A percentile compares a stretch with the other conserved stretches of the same genome.
Conservation (phyloP, 1,284 basidiomycete species). For the Heterobasidion occidentale region DNA sequence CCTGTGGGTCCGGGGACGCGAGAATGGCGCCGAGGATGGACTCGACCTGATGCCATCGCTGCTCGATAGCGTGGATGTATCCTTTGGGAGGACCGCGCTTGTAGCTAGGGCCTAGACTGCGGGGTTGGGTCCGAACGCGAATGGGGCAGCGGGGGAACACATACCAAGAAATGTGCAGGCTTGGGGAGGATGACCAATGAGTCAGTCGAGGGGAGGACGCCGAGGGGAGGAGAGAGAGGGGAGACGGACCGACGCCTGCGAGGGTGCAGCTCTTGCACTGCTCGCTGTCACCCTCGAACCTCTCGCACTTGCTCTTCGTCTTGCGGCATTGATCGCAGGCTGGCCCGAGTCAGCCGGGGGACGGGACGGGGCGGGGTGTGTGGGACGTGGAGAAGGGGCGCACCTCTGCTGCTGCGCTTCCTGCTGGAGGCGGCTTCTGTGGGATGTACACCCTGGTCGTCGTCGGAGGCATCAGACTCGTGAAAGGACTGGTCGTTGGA, state of each 20-base stretch:
- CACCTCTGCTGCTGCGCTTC: slow-evolving; percentile 67
- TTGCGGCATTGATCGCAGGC: slow-evolving; percentile 82
- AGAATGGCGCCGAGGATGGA: slow-evolving; percentile 74
- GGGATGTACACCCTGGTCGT: slow-evolving; percentile 27
- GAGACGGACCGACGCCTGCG: slow-evolving; percentile 46
- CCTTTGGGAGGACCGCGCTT: slow-evolving; percentile 86
- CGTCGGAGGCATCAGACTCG: slow-evolving; percentile 53
- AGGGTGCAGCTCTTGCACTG: slow-evolving; percentile 65
- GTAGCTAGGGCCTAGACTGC: slow-evolving; percentile 60
- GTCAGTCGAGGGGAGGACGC: not conserved
- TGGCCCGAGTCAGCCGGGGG: slow-evolving; percentile 17
- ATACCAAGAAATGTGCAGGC: slow-evolving; percentile 75
- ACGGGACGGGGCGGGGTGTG: not conserved
- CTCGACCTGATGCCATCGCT: slow-evolving; percentile 84
- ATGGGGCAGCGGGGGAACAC: slow-evolving; percentile 3
- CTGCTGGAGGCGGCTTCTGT: slow-evolving; percentile 31
- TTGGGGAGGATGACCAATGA: slow-evolving; percentile 16
- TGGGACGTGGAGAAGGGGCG: slow-evolving; percentile 3
- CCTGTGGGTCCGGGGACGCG: slow-evolving; percentile 63
- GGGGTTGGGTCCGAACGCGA: not conserved
- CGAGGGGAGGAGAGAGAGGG: not conserved
- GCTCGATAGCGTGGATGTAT: slow-evolving; percentile 86
- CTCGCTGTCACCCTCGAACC: slow-evolving; percentile 38
- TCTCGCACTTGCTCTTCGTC: slow-evolving; percentile 82
- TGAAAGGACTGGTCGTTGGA: slow-evolving; percentile 25